Evolutionary conservation across 78 protist species (phyloP).

Genomic region (Emiliania huxleyi): DNA sequence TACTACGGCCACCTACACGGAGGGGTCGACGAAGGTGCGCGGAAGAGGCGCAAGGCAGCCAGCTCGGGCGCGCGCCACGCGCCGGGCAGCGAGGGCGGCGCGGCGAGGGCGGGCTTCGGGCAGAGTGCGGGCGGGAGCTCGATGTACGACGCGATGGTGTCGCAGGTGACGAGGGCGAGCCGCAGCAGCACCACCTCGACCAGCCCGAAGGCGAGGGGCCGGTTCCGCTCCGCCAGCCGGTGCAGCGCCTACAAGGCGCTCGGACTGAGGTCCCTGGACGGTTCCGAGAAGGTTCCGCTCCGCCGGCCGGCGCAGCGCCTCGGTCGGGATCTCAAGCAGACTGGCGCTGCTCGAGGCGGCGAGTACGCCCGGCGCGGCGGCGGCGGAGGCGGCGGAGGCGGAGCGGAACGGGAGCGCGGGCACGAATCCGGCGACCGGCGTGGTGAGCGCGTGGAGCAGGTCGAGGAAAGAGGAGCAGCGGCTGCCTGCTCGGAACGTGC

Average conservation of each 20-base stretch:
- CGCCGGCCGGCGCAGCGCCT: background rate
- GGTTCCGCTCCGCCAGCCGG: background rate
- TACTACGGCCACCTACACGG: too few species aligned
- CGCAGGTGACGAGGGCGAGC: background rate
- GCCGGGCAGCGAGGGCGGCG: background rate
- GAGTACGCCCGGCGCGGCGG: background rate
- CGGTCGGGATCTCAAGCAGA: background rate
- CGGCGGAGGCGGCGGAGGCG: background rate
- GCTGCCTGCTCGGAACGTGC: background rate
- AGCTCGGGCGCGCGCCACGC: background rate
- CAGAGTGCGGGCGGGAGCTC: background rate
- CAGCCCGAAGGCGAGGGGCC: background rate
- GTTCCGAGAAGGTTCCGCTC: too few species aligned
- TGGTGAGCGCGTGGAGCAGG: background rate
- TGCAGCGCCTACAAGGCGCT: too few species aligned
- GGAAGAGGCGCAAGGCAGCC: too few species aligned
- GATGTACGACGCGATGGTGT: background rate
- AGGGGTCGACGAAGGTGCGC: too few species aligned
- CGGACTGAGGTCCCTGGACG: too few species aligned
- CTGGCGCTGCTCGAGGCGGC: background rate
- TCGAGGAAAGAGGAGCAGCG: background rate
- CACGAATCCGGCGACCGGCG: background rate
- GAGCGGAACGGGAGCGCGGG: background rate
- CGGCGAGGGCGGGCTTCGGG: background rate
- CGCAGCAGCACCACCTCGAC: background rate